Base-by-base conservation (phyloP, 2,329 filamentous ascomycete genomes). In the Tympanopsis confertula region DNA sequence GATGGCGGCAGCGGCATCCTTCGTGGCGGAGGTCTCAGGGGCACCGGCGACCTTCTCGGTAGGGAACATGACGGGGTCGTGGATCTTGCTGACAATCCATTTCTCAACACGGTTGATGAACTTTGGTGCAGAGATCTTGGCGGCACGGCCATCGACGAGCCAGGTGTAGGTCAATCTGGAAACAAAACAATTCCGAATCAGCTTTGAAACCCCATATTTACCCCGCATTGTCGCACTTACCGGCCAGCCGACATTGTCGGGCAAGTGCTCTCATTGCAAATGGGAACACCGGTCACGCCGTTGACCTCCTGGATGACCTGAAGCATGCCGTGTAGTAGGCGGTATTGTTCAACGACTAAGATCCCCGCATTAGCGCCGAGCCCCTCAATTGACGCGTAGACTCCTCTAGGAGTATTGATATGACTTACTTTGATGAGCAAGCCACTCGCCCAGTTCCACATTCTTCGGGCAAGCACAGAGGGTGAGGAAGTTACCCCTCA, bases 21-120 rank as follows among this genome's bases (percentile, higher is more conserved):
- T 50, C 13, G 17, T 13, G 12, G 30, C 30, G 17, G 17, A 33
- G 30, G 30, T 33, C 7, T 33, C 30, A 12, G 30, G 30, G 30
- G 30, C 15, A 18, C 15, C 15, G 15, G 30, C 15, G 10, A 33
- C 30, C 30, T 33, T 33, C 10, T 33, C 30, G 30, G 30, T 33
- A 7, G 49, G 49, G 39, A 52, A 52, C 32, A 51, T 45, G 14
- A 42, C 39, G 29, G 50, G 47, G 32, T 52, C 49, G 15, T 50
- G 46, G 18, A 51, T 45, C 18, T 47, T 45, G 28, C 50, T 50
- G 24, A 45, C 44, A 35, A 52, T 52, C 49, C 49, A 52, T 19
- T 45, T 48, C 20, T 51, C 20, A 12, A 52, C 47, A 26, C 49
- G 50, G 24, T 50, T 48, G 15, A 52, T 51, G 38, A 51, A 52